Percentiles rank a stretch among this genome's conserved stretches.
phyloP scores from a whole-genome alignment of 225 moss, liverwort and hornwort genomes.

The Pseudisothecium myosuroides region DNA sequence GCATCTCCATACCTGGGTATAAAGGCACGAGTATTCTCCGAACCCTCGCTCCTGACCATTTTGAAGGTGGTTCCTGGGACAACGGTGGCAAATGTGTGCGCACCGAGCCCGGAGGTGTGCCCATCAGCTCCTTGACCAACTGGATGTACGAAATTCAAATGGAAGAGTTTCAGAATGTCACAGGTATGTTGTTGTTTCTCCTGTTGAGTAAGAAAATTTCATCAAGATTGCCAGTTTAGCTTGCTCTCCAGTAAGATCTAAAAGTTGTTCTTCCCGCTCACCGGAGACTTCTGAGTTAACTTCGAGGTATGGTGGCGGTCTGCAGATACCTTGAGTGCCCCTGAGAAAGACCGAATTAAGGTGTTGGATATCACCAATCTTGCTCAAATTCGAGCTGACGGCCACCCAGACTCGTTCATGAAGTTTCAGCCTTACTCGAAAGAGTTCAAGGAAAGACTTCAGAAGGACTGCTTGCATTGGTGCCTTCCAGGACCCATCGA shows the following conservation, averaged over 20 bases:
- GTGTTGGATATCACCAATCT: conserved; percentile 61
- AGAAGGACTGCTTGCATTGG: conserved; percentile 88
- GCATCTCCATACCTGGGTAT: conserved; percentile 24
- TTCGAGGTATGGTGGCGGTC: background rate
- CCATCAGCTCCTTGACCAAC: conserved; percentile 11
- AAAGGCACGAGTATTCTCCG: conserved; percentile 54
- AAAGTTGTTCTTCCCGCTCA: background rate
- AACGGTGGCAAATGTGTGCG: conserved; percentile 47
- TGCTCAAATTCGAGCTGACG: conserved; percentile 63
- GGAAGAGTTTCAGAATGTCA: conserved; percentile 36
- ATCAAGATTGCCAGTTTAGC: background rate
- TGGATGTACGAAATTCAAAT: conserved; percentile 52
- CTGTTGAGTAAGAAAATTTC: background rate
- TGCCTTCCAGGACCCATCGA: conserved; percentile 92
- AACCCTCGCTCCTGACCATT: conserved; percentile 71
- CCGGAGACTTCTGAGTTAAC: background rate
- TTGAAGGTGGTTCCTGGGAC: conserved; percentile 52
- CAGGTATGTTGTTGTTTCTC: background rate
- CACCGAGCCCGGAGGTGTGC: conserved; percentile 36
- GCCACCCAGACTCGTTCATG: conserved; percentile 68
- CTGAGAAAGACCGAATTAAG: conserved; percentile 20
- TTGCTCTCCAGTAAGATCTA: background rate
- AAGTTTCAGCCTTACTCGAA: conserved; percentile 40
- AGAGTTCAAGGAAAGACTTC: conserved; percentile 9
- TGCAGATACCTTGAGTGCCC: conserved; percentile 11